Evolutionary conservation across 371 early-diverging fungal genomes (phyloP).

Genomic region (Umbelopsis sp.): DNA sequence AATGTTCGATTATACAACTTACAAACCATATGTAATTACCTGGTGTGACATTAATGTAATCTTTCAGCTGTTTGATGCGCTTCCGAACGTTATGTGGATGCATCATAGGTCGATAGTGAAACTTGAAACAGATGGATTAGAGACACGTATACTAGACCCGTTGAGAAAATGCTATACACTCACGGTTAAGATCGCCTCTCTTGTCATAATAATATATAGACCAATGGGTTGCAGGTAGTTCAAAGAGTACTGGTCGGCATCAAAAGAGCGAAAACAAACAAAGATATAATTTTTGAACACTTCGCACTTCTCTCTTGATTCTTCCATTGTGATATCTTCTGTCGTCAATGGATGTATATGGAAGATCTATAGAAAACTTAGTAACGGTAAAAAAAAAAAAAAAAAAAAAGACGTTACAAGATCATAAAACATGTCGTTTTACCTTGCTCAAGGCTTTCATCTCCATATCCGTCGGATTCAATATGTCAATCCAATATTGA

Average conservation of each 20-base stretch:
- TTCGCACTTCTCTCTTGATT: constrained; percentile 92
- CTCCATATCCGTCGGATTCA: constrained; percentile 74
- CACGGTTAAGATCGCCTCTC: constrained; percentile 80
- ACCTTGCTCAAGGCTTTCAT: constrained; percentile 67
- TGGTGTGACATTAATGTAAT: constrained; percentile 66
- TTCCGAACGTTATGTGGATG: constrained; percentile 78
- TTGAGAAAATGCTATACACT: constrained; percentile 20
- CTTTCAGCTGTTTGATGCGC: constrained; percentile 72
- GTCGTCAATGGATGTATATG: constrained; percentile 88
- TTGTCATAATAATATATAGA: constrained; percentile 82
- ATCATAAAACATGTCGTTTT: background rate
- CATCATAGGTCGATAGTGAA: constrained; percentile 71
- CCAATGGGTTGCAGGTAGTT: constrained; percentile 77
- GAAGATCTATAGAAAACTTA: constrained; percentile 47
- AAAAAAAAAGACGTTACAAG: background rate
- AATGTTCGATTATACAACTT: too few species aligned
- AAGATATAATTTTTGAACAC: constrained; percentile 90
- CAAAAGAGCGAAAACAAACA: constrained; percentile 82
- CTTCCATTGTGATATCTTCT: constrained; percentile 91
- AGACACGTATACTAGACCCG: background rate
- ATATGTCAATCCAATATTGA: constrained; percentile 87
- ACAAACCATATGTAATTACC: constrained; percentile 27
- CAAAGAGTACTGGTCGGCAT: constrained; percentile 64
- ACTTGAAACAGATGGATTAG: constrained; percentile 38
- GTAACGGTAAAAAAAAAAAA: background rate